Evolutionary conservation across 169 alveolate genomes (phyloP), one percentile per base, ranked within the genome.

Genomic region (Cryptosporidium baileyi): DNA sequence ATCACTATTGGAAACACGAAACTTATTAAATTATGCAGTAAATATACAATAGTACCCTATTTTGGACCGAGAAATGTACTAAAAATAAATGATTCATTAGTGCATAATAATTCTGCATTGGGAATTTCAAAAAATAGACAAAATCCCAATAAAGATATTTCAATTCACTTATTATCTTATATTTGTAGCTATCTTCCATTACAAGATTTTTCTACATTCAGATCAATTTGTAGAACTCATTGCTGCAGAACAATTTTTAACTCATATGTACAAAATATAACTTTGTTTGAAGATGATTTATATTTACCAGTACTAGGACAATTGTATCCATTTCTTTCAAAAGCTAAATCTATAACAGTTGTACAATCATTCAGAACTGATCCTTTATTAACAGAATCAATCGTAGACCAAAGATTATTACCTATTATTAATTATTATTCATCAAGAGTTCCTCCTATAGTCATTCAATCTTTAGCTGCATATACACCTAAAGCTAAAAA

Each of bases 401-500:
- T 57, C 26, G 32, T 24, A 24, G 40, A 57, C 3, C 34, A n/a
- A 30, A 22, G 22, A 19, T 30, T 57, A 6, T 5, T 57, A 57
- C 63, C 63, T 22, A 26, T 47, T n/a, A 47, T 47, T n/a, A 47
- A 19, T 62, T 19, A 38, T 7, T 60, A 65, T 15, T 26, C n/a
- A 11, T 65, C 49, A 7, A 65, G 61, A 65, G 34, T 65, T 15
- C 60, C 81, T 26, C 85, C 85, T 15, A 74, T 74, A 24, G 63
- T 60, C 11, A 74, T 74, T 34, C 85, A 74, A 45, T 74, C 74
- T 57, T 38, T 74, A 15, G 63, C 85, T 52, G 85, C 85, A 11
- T 74, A 74, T 54, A 74, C 85, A 7, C 85, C 63, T 17, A 74
- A 57, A 52, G 85, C 61, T 8, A 74, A 74, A 41, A 74, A 54